Evolutionary conservation across 2,329 filamentous ascomycete genomes (phyloP), one percentile per base, ranked within the genome.

Genomic region (Xylariaceae sp.): DNA sequence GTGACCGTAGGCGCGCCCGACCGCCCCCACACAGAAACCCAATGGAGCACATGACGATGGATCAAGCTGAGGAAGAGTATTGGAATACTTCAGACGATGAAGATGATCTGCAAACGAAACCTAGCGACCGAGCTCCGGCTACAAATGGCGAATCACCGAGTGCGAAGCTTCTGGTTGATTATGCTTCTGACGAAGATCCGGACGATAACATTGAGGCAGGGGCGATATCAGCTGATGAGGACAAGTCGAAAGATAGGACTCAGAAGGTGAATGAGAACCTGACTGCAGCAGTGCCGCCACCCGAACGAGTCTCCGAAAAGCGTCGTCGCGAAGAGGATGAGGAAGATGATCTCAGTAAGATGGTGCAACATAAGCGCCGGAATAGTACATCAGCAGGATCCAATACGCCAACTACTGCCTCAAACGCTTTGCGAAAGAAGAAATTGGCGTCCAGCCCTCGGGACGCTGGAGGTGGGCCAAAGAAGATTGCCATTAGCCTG

Each of bases 241-340:
- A 61, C 21, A 67, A 56, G 27, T 43, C 60, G 27, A 59, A 66
- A 15, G 67, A 73, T 9, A 68, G 69, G 21, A 65, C 60, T 10
- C 58, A 70, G 48, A 72, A 69, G 29, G 67, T 72, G 33, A 67
- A 65, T 41, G 67, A 67, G n/a, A 67, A 70, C 23, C 61, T 72
- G 11, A 66, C 67, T 5, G 63, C 73, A 20, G 67, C 69, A 6
- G 80, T 79, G 16, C 84, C 87, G 0, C 87, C 88, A 3, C 88
- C 87, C 0, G 91, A 96, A 71, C 83, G 91, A 48, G 74, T 96
- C 15, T 88, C 91, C 0, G 91, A 96, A 70, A 97, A 97, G 73
- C 87, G 93, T 41, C 84, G 93, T 41, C 84, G 94, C 64, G 92
- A 96, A 68, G 93, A 97, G 52, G 91, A 96, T 57, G 93, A 97